Base-by-base conservation (phyloP, 164 flowering plant species). In the Umbellularia californica region DNA sequence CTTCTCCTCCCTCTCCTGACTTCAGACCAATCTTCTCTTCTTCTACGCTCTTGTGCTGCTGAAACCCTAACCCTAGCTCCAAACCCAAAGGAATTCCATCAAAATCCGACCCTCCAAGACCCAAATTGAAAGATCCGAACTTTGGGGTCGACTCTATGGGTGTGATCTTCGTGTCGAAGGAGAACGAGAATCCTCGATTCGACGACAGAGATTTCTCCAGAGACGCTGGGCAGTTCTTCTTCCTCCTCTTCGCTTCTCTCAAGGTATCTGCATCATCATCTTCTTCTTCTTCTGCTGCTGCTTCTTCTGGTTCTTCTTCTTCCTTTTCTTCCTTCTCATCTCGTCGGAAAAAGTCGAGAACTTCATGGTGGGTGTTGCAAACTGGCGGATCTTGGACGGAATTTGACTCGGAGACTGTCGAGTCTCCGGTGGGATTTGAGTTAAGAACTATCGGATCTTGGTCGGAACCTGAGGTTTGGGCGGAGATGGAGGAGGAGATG, bases 101-200 rank as follows among this genome's bases (percentile, higher is more conserved):
- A 30, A 17, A 28, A 67, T 67, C 69, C 47, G 69, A 25, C 67
- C 67, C 67, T 11, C 17, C 28, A 3, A 64, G 14, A 3, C 25
- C 28, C 11, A 41, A 25, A 47, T 69, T 69, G 71, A 69, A 69
- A 7, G 71, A 69, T 69, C 71, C 71, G 71, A 69, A 69, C 71
- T 69, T 69, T 9, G 71, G 71, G 55, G 71, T 69, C 28, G 71
- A 69, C 58, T 41, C 71, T 17, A 47, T 41, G 55, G 51, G 55
- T 10, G 23, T 13, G 55, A 69, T 47, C 55, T 69, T 69, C 15
- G 55, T 69, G 71, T 69, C 55, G 27, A 69, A 69, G 14, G 55
- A 69, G 71, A 69, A 69, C 15, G 71, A 69, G 71, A 69, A 69
- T 15, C 71, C 71, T 9, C 55, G 12, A 47, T 41, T 69, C 28